Percentiles rank a stretch among this genome's conserved stretches.
Evolutionary conservation across 768 basidiomycete species (phyloP).

Genomic region (Mycena amicta): DNA sequence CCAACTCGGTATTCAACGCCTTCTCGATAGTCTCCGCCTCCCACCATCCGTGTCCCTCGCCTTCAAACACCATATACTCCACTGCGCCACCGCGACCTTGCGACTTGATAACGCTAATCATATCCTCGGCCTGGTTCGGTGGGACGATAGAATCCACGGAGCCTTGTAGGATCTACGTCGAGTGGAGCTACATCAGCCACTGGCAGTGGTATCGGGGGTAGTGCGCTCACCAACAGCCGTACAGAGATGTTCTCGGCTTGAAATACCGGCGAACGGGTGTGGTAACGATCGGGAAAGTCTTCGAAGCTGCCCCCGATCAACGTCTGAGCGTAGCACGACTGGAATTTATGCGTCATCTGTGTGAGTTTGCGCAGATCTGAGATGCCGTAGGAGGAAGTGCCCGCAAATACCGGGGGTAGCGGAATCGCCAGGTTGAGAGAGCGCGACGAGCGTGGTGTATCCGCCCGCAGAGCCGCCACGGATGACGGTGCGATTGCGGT

Average conservation of each 20-base stretch:
- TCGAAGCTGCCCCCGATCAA: conserved; percentile 54
- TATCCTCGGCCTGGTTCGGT: conserved; percentile 49
- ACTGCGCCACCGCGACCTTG: conserved; percentile 37
- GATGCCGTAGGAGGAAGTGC: conserved; percentile 53
- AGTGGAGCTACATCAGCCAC: background rate
- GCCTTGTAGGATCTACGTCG: conserved; percentile 54
- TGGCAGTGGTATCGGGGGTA: background rate
- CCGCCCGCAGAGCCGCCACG: conserved; percentile 63
- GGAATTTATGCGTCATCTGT: conserved; percentile 61
- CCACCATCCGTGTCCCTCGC: conserved; percentile 54
- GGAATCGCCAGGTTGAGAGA: conserved; percentile 29
- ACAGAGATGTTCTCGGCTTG: conserved; percentile 52
- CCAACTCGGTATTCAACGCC: conserved; percentile 43
- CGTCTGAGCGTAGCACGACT: conserved; percentile 47
- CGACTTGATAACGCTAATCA: conserved; percentile 43
- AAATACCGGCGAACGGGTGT: conserved; percentile 54
- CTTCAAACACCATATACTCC: conserved; percentile 49
- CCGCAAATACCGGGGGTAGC: conserved; percentile 42
- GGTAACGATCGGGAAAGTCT: conserved; percentile 52
- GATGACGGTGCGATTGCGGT: conserved; percentile 52
- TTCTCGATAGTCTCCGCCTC: conserved; percentile 43
- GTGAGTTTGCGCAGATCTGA: conserved; percentile 52
- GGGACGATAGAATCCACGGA: conserved; percentile 52
- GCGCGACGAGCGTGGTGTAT: conserved; percentile 48
- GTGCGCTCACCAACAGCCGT: conserved; percentile 49